Conservation (phyloP, 331 rosid genomes). For the Quercus lobata region DNA sequence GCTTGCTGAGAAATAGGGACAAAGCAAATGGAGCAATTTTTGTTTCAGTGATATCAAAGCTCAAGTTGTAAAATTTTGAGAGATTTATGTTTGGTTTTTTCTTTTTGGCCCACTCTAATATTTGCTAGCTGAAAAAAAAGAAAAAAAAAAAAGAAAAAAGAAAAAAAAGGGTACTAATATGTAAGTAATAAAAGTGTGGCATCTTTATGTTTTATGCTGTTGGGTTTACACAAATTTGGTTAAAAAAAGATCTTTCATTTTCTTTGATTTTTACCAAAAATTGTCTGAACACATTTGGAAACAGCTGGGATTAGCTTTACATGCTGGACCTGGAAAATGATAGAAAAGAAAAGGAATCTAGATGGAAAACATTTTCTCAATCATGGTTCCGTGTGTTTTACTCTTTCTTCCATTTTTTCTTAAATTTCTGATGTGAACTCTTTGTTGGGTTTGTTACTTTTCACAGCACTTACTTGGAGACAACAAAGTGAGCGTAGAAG, state of each 20-base stretch:
- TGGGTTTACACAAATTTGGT: slow-evolving; percentile 5
- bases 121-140: background rate
- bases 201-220: slow-evolving; percentile 1
- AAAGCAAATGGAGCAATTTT: slow-evolving; percentile 9
- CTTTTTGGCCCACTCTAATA: background rate
- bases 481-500: slow-evolving; percentile 27
- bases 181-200: background rate
- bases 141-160: background rate
- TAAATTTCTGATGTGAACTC: slow-evolving; percentile 26
- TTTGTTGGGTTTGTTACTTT: slow-evolving; percentile 41
- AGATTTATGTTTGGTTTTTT: background rate
- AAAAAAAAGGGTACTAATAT: too few relatives aligned
- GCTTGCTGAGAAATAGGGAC: slow-evolving; percentile 23
- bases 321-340: slow-evolving; percentile 56
- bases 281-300: slow-evolving; percentile 28
- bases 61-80: slow-evolving; percentile 1
- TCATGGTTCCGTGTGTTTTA: slow-evolving; percentile 55
- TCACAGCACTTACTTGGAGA: slow-evolving; percentile 36
- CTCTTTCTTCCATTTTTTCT: slow-evolving; percentile 31
- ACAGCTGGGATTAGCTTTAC: slow-evolving; percentile 51
- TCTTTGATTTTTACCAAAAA: slow-evolving; percentile 5
- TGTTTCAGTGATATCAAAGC: background rate
- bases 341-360: slow-evolving; percentile 23
- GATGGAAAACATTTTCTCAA: slow-evolving; percentile 19
- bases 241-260: background rate